A percentile compares a stretch with the other conserved stretches of the same genome.
Conservation (phyloP, 2,329 filamentous ascomycete species). For the Phaeosphaeriaceae sp. region DNA sequence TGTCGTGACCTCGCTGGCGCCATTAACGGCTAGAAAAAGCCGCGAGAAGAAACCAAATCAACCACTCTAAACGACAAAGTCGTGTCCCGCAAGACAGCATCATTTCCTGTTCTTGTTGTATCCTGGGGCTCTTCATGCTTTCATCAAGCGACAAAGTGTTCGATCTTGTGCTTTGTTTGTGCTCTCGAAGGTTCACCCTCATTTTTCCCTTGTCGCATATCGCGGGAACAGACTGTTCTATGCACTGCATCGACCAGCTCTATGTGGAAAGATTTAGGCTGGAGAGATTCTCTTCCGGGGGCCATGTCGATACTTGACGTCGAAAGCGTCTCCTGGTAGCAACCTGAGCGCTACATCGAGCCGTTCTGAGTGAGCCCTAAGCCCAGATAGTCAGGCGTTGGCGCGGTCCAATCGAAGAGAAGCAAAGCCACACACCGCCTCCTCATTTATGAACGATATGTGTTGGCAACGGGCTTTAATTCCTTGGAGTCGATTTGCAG, state of each 20-base stretch:
- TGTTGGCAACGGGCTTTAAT: not conserved
- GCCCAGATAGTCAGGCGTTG: not conserved
- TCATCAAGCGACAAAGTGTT: not conserved
- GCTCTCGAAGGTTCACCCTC: not conserved
- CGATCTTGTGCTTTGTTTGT: not conserved
- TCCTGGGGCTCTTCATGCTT: not conserved
- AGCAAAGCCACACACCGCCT: too few relatives aligned
- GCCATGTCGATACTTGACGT: not conserved
- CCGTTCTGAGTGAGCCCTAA: not conserved
- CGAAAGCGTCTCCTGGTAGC: not conserved
- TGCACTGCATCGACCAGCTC: not conserved
- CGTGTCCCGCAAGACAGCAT: too few relatives aligned
- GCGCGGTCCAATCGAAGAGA: not conserved
- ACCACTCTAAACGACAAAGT: too few relatives aligned
- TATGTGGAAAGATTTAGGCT: not conserved
- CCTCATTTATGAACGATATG: not conserved
- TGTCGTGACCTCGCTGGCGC: not conserved
- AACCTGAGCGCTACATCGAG: not conserved
- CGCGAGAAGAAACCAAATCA: too few relatives aligned
- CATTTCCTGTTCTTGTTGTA: not conserved
- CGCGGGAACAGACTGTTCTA: too few relatives aligned
- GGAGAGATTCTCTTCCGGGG: not conserved
- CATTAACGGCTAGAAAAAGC: not conserved
- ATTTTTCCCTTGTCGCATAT: too few relatives aligned
- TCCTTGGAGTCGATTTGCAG: not conserved